Evolutionary conservation across 495 filamentous ascomycete species (phyloP), one percentile per base, ranked within the genome.

Genomic region (Penicillium paradoxum): DNA sequence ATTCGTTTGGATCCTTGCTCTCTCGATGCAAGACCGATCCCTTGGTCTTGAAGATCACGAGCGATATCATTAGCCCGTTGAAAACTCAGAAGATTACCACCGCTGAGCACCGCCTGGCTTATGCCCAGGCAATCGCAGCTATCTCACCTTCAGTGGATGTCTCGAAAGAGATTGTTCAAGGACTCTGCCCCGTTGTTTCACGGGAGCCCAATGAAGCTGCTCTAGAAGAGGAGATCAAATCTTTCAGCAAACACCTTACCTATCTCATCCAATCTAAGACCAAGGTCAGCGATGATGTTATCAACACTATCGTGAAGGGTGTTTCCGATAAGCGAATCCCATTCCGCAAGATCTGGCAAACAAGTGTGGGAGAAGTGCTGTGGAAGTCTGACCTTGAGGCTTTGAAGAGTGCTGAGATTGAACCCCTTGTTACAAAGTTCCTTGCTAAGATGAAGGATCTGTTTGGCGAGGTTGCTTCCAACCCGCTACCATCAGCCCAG

Each of bases 141-240:
- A 69, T 96, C 21, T 78, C 81, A 1, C 63, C 73, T 21, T 83
- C 81, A 1, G 62, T 67, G 25, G 69, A 75, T 11, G 71, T 84
- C 19, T 84, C 87, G 0, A 74, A 74, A 32, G 85, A 86, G 52
- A 73, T 95, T n/a, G 77, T 83, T 29, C 66, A 78, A 32, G 81
- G 78, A 7, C 74, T 97, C 24, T 76, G 84, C 14, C 68, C 81
- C 14, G 64, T 87, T 8, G 79, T 83, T 19, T 68, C 75, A 3
- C 93, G 95, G 50, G 93, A 98, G 69, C 83, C 88, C 6, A 97
- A 92, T 60, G 95, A 98, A 65, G 70, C 74, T 39, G 90, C 90
- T 30, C 69, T 93, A 6, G 78, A 76, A 43, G 83, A 89, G n/a
- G 88, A 95, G 62, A 78, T 87, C 10, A 72, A 78, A 18, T 81